Percentiles rank a stretch among this genome's conserved stretches.
Evolutionary conservation across 805 yeast species (phyloP).

Genomic region (Pichia occidentalis): DNA sequence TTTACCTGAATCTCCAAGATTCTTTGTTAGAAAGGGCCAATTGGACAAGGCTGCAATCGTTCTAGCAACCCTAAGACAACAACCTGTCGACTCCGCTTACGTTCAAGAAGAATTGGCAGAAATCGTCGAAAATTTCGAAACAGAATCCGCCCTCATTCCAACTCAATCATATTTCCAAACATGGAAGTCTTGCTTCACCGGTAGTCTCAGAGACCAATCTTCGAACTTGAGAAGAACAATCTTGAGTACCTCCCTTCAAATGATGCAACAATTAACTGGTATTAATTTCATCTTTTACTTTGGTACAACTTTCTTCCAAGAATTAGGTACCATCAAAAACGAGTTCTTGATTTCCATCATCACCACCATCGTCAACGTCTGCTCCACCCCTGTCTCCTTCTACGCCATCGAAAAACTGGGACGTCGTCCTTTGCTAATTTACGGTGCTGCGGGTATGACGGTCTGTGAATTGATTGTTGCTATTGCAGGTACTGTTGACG

Average conservation of each 20-base stretch:
- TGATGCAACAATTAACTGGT: slow-evolving; percentile 73
- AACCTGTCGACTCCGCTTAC: slow-evolving; percentile 39
- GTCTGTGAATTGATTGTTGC: slow-evolving; percentile 56
- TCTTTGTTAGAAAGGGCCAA: slow-evolving; percentile 49
- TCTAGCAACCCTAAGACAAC: slow-evolving; percentile 48
- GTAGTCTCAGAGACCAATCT: slow-evolving; percentile 32
- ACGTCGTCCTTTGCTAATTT: slow-evolving; percentile 42
- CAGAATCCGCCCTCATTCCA: slow-evolving; percentile 33
- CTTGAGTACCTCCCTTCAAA: slow-evolving; percentile 38
- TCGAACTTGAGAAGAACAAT: slow-evolving; percentile 38
- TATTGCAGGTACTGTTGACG: slow-evolving; percentile 30
- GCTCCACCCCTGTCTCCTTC: slow-evolving; percentile 51
- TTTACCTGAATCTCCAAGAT: slow-evolving; percentile 76
- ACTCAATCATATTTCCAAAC: slow-evolving; percentile 31
- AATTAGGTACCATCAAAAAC: slow-evolving; percentile 40
- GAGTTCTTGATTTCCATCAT: slow-evolving; percentile 46
- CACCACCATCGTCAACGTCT: slow-evolving; percentile 48
- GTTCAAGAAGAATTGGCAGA: slow-evolving; percentile 45
- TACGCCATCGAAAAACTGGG: slow-evolving; percentile 53
- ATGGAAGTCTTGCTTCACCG: slow-evolving; percentile 41
- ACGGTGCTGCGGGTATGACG: slow-evolving; percentile 45
- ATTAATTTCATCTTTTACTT: slow-evolving; percentile 70
- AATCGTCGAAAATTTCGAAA: slow-evolving; percentile 45
- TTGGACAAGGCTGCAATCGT: slow-evolving; percentile 52
- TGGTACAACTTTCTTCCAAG: slow-evolving; percentile 60